Percentiles rank a stretch among this genome's conserved stretches.
phyloP scores from a whole-genome alignment of 192 early-diverging fungal species.

The Podila epicladia region DNA sequence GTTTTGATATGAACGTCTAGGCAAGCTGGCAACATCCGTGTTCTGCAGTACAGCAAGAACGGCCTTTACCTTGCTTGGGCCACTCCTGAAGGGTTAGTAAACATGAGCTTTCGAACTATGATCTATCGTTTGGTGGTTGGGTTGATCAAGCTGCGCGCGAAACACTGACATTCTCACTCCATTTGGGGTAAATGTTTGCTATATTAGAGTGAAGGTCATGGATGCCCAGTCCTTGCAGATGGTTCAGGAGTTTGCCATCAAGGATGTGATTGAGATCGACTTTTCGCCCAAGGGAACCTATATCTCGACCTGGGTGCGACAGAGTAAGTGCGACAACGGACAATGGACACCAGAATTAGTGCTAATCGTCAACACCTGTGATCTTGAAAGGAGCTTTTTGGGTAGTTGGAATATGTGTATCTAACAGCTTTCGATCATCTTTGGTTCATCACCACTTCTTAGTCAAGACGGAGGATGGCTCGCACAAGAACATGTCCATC shows the following conservation, averaged over 20 bases:
- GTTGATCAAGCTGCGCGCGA: neutral
- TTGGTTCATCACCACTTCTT: constrained; percentile 4
- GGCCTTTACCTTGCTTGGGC: constrained; percentile 75
- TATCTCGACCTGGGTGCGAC: constrained; percentile 90
- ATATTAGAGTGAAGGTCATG: constrained; percentile 74
- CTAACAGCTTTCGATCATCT: neutral
- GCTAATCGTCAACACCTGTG: too few relatives aligned
- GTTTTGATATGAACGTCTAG: constrained; percentile 14
- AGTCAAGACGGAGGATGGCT: constrained; percentile 77
- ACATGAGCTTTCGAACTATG: neutral
- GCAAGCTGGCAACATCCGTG: constrained; percentile 58
- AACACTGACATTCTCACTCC: neutral
- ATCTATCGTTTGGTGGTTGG: neutral
- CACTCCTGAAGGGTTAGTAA: constrained; percentile 63
- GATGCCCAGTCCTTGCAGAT: constrained; percentile 71
- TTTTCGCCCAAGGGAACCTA: constrained; percentile 94
- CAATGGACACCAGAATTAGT: too few relatives aligned
- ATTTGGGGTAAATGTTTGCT: neutral
- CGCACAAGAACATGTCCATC: constrained; percentile 83
- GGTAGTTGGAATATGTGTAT: neutral
- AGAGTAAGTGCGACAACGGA: constrained; percentile 57
- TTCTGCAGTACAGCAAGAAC: constrained; percentile 79
- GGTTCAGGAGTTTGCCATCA: constrained; percentile 69
- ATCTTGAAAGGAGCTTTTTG: too few relatives aligned
- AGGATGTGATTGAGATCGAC: constrained; percentile 83